Evolutionary conservation across 2,329 filamentous ascomycete species (phyloP).

Genomic region (Ustulina deusta): DNA sequence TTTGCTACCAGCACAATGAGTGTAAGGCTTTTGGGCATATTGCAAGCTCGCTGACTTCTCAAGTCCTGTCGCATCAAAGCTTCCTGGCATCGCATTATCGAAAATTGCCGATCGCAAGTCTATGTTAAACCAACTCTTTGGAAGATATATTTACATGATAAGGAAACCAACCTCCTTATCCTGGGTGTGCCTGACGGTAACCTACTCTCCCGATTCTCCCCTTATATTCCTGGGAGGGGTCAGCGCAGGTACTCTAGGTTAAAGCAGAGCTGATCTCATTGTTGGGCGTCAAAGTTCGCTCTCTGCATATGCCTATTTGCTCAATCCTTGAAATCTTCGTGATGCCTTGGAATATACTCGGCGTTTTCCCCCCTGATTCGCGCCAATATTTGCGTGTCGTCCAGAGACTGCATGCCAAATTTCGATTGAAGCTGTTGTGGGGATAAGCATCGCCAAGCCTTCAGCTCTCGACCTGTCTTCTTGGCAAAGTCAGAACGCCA

Average conservation of each 20-base stretch:
- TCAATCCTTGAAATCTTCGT: too few relatives aligned
- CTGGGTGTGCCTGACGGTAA: background rate
- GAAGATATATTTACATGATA: background rate
- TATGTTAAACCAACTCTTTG: too few relatives aligned
- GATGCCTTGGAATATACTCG: too few relatives aligned
- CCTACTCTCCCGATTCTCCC: background rate
- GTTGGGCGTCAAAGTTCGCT: too few relatives aligned
- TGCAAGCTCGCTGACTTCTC: background rate
- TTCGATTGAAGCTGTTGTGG: conserved; percentile 7
- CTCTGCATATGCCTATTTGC: too few relatives aligned
- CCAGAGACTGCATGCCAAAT: background rate
- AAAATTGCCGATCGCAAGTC: background rate
- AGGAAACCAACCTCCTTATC: background rate
- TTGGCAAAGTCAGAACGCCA: conserved; percentile 25
- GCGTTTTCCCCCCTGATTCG: background rate
- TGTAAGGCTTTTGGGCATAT: background rate
- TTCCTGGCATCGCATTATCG: background rate
- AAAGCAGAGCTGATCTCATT: too few relatives aligned
- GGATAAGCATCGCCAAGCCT: conserved; percentile 27
- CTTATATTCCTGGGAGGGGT: too few relatives aligned
- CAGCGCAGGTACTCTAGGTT: too few relatives aligned
- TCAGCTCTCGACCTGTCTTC: conserved; percentile 26
- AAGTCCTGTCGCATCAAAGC: background rate
- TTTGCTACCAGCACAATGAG: too few relatives aligned
- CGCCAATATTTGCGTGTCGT: background rate